Evolutionary conservation across 139 green algal genomes (phyloP).

Genomic region (Chloropicon primus): DNA sequence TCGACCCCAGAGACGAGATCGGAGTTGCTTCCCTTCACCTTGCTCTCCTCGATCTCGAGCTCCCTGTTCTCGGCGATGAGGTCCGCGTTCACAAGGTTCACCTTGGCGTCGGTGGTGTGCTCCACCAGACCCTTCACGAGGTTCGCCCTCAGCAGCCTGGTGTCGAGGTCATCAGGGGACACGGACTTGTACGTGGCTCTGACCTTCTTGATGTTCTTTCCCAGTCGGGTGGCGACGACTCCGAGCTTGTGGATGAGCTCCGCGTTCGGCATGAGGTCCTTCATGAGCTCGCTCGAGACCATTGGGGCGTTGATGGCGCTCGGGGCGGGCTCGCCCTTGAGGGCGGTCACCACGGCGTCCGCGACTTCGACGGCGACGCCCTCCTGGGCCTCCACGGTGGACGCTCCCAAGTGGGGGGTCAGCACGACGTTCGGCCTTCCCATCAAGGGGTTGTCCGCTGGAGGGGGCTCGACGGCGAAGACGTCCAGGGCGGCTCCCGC

Average conservation of each 20-base stretch:
- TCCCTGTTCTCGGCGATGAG: constrained; percentile 77
- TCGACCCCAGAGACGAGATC: neutral
- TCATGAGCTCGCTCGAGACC: constrained; percentile 72
- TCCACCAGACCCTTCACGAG: constrained; percentile 50
- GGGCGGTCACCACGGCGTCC: constrained; percentile 75
- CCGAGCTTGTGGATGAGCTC: constrained; percentile 48
- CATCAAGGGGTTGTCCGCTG: constrained; percentile 55
- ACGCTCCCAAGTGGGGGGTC: constrained; percentile 88
- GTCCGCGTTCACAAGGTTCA: constrained; percentile 95
- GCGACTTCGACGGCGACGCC: constrained; percentile 88
- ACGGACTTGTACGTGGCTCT: constrained; percentile 62
- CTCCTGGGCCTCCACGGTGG: constrained; percentile 83
- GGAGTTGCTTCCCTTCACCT: constrained; percentile 9
- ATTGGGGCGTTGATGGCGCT: constrained; percentile 89
- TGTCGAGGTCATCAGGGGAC: constrained; percentile 80
- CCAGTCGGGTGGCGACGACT: constrained; percentile 21
- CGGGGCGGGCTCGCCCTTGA: constrained; percentile 67
- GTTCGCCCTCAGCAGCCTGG: constrained; percentile 81
- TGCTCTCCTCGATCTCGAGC: constrained; percentile 58
- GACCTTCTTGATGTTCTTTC: constrained; percentile 50
- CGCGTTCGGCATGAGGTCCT: constrained; percentile 81
- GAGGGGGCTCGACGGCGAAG: constrained; percentile 70
- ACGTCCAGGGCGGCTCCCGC: constrained; percentile 80
- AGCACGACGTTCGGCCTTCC: constrained; percentile 66
- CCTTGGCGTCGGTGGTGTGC: constrained; percentile 41